phyloP scores from a whole-genome alignment of 208 protist species.

The Balamuthia mandrillaris region DNA sequence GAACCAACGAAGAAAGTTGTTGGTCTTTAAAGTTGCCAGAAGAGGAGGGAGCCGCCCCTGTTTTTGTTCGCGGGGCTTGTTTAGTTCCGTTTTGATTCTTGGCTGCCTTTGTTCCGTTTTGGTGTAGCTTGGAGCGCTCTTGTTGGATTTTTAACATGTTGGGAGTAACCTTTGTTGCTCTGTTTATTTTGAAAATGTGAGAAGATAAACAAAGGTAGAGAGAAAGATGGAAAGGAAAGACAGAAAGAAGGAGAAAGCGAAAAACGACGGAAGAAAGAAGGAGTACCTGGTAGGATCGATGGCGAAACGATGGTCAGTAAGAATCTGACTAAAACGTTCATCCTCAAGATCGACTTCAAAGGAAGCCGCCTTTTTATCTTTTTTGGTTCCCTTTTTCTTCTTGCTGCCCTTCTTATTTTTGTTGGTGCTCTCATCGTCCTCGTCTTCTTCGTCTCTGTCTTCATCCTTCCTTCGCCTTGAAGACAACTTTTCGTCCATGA shows the following conservation, averaged over 20 bases:
- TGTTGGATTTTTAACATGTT: neutral
- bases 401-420: neutral
- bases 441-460: conserved; percentile 39
- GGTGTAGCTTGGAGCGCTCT: no score
- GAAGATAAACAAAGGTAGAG: neutral
- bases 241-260: neutral
- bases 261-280: no score
- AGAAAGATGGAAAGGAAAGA: neutral
- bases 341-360: conserved; percentile 63
- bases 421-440: conserved; percentile 8
- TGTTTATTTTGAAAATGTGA: neutral
- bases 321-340: conserved; percentile 61
- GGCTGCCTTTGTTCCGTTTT: no score
- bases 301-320: conserved; percentile 46
- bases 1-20: no score
- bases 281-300: conserved; percentile 70
- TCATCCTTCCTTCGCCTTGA: neutral
- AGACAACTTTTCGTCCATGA: conserved; percentile 47
- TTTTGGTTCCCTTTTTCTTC: no score
- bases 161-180: neutral
- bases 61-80: no score
- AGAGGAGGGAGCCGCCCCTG: no score
- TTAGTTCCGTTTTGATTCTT: no score
- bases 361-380: neutral
- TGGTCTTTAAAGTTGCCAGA: no score